Evolutionary conservation across 495 filamentous ascomycete species (phyloP).

Genomic region (Diplogelasinospora grovesii): DNA sequence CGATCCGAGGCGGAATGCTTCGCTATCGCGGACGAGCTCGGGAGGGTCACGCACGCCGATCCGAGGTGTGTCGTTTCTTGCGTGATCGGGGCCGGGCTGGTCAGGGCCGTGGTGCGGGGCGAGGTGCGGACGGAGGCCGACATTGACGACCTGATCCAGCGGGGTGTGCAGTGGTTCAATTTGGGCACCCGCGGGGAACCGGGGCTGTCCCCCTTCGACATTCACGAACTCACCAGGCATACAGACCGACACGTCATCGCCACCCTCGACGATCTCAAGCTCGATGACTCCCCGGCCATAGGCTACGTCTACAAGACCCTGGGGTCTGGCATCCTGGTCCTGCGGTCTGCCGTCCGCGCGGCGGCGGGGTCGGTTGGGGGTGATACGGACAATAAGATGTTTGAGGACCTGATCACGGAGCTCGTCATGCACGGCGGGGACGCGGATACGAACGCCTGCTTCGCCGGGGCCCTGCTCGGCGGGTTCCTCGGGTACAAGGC

Average conservation of each 20-base stretch:
- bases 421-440: constrained; percentile 43
- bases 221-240: constrained; percentile 29
- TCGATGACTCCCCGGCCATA: constrained; percentile 34
- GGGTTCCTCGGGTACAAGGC: constrained; percentile 33
- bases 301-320: constrained; percentile 48
- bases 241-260: constrained; percentile 3
- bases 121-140: constrained; percentile 31
- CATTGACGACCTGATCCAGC: constrained; percentile 24
- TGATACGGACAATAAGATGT: constrained; percentile 16
- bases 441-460: constrained; percentile 45
- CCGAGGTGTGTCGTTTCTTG: constrained; percentile 40
- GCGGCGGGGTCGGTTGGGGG: constrained; percentile 1
- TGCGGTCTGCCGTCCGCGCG: constrained; percentile 30
- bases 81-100: constrained; percentile 33
- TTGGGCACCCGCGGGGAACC: too few species aligned
- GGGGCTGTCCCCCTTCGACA: too few species aligned
- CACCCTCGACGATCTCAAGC: constrained; percentile 25
- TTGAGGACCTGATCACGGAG: constrained; percentile 36
- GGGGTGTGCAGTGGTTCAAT: constrained; percentile 19
- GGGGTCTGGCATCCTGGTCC: constrained; percentile 31
- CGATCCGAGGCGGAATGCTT: constrained; percentile 27
- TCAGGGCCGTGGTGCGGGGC: constrained; percentile 34
- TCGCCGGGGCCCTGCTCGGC: constrained; percentile 40
- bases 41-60: constrained; percentile 38
- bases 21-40: constrained; percentile 19